Evolutionary conservation across 2,329 filamentous ascomycete species (phyloP).

Genomic region (Alternaria postmessia): DNA sequence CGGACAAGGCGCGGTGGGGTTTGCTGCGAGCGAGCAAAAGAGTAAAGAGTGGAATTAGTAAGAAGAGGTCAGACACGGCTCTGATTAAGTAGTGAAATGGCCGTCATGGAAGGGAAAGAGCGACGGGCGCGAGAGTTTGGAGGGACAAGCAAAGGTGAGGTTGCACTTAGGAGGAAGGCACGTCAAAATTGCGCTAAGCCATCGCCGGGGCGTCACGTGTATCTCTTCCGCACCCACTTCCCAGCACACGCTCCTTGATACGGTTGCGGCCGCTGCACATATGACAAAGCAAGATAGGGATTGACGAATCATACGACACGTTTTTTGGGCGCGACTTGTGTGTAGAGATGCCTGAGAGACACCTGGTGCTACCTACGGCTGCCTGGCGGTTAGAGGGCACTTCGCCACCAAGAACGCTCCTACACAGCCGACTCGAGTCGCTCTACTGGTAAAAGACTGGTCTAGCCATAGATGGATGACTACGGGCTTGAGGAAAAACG

Average conservation of each 20-base stretch:
- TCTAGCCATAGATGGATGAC: slow-evolving; percentile 14
- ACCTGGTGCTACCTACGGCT: slow-evolving; percentile 43
- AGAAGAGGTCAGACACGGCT: slow-evolving; percentile 33
- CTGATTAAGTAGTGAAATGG: slow-evolving; percentile 43
- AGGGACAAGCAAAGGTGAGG: slow-evolving; percentile 25
- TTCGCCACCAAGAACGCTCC: slow-evolving; percentile 23
- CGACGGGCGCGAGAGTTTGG: slow-evolving; percentile 29
- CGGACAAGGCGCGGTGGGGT: slow-evolving; percentile 31
- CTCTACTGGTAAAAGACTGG: slow-evolving; percentile 4
- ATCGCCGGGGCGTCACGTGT: slow-evolving; percentile 28
- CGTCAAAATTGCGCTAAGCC: slow-evolving; percentile 21
- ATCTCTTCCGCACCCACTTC: slow-evolving; percentile 1
- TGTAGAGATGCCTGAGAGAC: slow-evolving; percentile 27
- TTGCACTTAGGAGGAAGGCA: slow-evolving; percentile 24
- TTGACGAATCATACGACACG: slow-evolving; percentile 22
- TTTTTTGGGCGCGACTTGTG: slow-evolving; percentile 9
- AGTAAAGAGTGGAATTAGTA: slow-evolving; percentile 29
- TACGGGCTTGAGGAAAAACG: not conserved
- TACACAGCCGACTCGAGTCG: slow-evolving; percentile 22
- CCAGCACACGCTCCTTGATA: slow-evolving; percentile 8
- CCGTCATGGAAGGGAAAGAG: slow-evolving; percentile 40
- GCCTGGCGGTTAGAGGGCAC: slow-evolving; percentile 34
- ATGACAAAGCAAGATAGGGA: slow-evolving; percentile 21
- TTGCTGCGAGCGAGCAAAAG: slow-evolving; percentile 18
- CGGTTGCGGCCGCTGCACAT: slow-evolving; percentile 1